Base-by-base conservation (phyloP, 2,329 filamentous ascomycete genomes). In the Cadophora gregata region DNA sequence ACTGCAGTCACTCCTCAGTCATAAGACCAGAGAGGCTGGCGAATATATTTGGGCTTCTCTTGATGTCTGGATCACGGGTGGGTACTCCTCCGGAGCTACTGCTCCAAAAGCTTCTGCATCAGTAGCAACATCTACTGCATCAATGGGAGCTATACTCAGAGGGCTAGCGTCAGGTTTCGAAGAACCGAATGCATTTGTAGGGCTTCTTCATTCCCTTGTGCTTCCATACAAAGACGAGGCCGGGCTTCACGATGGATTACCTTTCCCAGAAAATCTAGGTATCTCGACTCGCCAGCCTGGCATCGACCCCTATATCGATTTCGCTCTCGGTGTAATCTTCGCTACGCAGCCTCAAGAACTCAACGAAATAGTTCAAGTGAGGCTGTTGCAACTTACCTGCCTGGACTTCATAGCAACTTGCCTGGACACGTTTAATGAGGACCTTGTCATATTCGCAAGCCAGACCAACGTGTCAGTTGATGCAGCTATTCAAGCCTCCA, bases 231-330 rank as follows among this genome's bases (percentile, higher is more conserved):
- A 82, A 0, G 86, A 86, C 50, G 84, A 87, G 58, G 83, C 82
- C 47, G 84, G 85, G 0, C 81, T 94, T 9, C 90, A 90, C 70
- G 91, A 98, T 75, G 84, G 83, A 1, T 81, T 99, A 3, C 90
- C 95, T 0, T 99, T 97, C 75, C 93, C 95, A 0, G 94, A 97
- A 77, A 89, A 86, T 48, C 83, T 99, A 9, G 94, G 95, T 4
- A 88, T 89, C 19, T 85, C 88, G 12, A 91, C 90, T 73, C 89
- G 96, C 62, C 89, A 89, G 80, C 88, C 93, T 16, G 96, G 96
- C 1, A 93, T 99, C 68, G 94, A 97, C 67, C 88, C 92, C 1
- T 99, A 97, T 74, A 85, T 98, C 65, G 96, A 99, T 79, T 97
- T 96, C 77, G 89, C 93, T 24, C 81, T 98, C 70, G 93, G 93